Percentiles rank a stretch among this genome's conserved stretches.
Conservation (phyloP, 768 basidiomycete species). For the Russula sp. region DNA sequence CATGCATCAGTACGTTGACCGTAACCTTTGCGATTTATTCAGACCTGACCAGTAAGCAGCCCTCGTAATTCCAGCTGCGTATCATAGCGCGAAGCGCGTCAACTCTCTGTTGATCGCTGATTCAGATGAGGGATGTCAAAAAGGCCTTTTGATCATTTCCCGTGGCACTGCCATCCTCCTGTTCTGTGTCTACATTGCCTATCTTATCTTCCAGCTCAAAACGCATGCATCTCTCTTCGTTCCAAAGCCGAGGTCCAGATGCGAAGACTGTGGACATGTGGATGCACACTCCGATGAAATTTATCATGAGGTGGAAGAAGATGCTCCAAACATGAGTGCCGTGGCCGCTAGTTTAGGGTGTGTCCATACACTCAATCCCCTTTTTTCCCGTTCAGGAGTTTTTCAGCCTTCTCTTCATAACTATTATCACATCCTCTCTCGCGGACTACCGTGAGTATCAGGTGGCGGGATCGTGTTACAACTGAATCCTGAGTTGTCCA, state of each 20-base stretch:
- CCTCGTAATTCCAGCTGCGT: conserved; percentile 88
- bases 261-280: conserved; percentile 32
- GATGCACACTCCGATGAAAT: neutral
- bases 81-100: conserved; percentile 43
- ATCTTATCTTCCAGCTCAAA: conserved; percentile 38
- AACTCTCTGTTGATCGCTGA: conserved; percentile 18
- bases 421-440: conserved; percentile 79
- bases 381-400: conserved; percentile 4
- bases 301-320: conserved; percentile 33
- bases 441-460: conserved; percentile 70
- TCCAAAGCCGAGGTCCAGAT: neutral
- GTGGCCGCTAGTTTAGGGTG: conserved; percentile 55
- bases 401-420: conserved; percentile 61
- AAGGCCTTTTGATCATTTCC: conserved; percentile 66
- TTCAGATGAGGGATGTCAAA: conserved; percentile 23
- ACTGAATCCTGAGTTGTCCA: conserved; percentile 27
- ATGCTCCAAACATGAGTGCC: conserved; percentile 57
- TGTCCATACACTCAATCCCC: conserved; percentile 9
- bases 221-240: conserved; percentile 65
- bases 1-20: conserved; percentile 65
- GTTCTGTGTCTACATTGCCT: conserved; percentile 61
- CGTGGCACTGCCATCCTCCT: conserved; percentile 76
- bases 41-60: conserved; percentile 34
- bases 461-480: neutral
- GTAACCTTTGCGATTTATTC: neutral